A percentile compares a stretch with the other conserved stretches of the same genome.
Conservation (phyloP, 352 stramenopile species). For the Globisporangium cylindrosporum region DNA sequence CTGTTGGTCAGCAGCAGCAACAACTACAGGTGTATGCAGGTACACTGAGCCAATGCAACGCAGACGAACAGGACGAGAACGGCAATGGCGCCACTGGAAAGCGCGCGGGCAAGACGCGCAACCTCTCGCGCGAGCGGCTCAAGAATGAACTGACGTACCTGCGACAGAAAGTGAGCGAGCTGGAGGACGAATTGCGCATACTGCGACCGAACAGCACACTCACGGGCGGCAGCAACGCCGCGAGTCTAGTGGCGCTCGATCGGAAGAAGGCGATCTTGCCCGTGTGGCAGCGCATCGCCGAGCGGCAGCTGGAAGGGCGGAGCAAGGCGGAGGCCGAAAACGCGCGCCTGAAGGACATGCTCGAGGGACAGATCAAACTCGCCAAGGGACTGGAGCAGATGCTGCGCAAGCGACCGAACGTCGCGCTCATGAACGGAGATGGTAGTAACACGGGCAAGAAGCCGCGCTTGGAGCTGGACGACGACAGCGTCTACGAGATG, state of each 20-base stretch:
- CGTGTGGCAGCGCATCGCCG: conserved; percentile 51
- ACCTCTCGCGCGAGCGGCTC: conserved; percentile 20
- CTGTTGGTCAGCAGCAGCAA: not conserved
- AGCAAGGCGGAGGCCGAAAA: conserved; percentile 43
- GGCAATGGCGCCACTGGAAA: not conserved
- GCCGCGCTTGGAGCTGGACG: conserved; percentile 18
- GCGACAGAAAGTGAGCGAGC: conserved; percentile 17
- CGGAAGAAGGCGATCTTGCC: conserved; percentile 22
- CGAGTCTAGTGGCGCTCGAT: conserved; percentile 14
- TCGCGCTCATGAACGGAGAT: conserved; percentile 29
- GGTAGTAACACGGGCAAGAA: conserved; percentile 14
- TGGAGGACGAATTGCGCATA: conserved; percentile 19
- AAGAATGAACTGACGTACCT: conserved; percentile 23
- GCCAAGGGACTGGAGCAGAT: conserved; percentile 48
- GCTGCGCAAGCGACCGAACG: conserved; percentile 44
- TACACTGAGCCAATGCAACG: not conserved
- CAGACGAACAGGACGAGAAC: not conserved
- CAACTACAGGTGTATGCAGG: not conserved
- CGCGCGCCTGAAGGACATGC: conserved; percentile 29
- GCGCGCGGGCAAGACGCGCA: conserved; percentile 10
- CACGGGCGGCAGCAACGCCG: conserved; percentile 15
- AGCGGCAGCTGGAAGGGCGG: conserved; percentile 36
- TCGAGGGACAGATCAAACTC: conserved; percentile 49
- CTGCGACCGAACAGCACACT: conserved; percentile 4
- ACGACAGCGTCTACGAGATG: conserved; percentile 31